Base-by-base conservation (phyloP, 2,329 filamentous ascomycete genomes). In the Penicillium frequentans region DNA sequence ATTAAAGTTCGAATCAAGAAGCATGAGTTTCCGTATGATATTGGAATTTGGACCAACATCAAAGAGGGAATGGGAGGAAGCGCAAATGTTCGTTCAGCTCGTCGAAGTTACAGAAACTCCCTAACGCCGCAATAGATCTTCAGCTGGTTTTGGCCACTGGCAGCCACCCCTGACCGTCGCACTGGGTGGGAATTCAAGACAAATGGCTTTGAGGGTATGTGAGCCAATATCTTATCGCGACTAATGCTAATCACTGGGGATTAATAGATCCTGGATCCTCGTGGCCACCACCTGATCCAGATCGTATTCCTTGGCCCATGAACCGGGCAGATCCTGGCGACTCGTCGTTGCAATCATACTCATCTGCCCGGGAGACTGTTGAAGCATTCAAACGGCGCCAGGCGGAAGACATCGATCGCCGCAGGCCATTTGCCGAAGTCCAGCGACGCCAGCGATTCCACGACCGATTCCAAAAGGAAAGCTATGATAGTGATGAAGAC, bases 1-100 rank as follows among this genome's bases (percentile, higher is more conserved):
- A 71, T 73, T 2, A 77, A 77, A 58, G 65, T 88, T 8, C 75
- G 74, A 13, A 84, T 88, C 46, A 71, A 73, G 50, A 82, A 79
- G 54, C 86, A 88, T 61, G 86, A 88, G 60, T 88, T 86, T 61
- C 86, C 86, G 0, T 88, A 86, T 67, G 86, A 88, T 60, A 81
- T 88, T 51, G 86, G 85, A 6, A 82, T 88, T 52, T 86, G 79
- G 76, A 65, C 73, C 3, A 88, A 88, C 60, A 75, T 87, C 24
- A 80, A 75, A 49, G 81, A 83, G 57, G 82, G 82, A 19, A 87
- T 88, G 85, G 84, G 83, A 0, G 81, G 79, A 1, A 74, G 71
- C 39, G 79, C 79, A 46, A 81, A 78, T 65, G 76, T 77, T 10
- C 56, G 71, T 66, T 27, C 27, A 7, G 24, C 16, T 8, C 5